Percentiles rank a stretch among this genome's conserved stretches.
Evolutionary conservation across 164 flowering plant species (phyloP).

Genomic region (Vitis labrusca): DNA sequence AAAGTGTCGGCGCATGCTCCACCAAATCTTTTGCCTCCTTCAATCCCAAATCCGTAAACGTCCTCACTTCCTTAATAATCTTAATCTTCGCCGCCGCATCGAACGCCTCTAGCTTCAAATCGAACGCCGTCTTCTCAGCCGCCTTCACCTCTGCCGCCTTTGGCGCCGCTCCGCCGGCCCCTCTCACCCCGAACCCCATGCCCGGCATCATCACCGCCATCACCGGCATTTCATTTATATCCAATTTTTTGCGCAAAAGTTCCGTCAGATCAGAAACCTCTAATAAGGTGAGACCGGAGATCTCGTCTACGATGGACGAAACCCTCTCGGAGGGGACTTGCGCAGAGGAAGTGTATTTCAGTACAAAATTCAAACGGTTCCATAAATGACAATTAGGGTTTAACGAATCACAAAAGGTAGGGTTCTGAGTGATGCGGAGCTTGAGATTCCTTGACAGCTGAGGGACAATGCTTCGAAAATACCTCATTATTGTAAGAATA

Average conservation of each 20-base stretch:
- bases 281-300: slow-evolving; percentile 59
- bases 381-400: not conserved
- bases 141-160: slow-evolving; percentile 57
- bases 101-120: slow-evolving; percentile 78
- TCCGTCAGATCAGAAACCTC: slow-evolving; percentile 76
- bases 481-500: slow-evolving; percentile 19
- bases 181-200: slow-evolving; percentile 50
- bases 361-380: not conserved
- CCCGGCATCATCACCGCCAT: slow-evolving; percentile 91
- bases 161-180: slow-evolving; percentile 37
- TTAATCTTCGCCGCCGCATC: slow-evolving; percentile 84
- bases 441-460: slow-evolving; percentile 2
- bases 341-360: not conserved
- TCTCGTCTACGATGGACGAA: slow-evolving; percentile 62
- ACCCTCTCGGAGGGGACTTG: slow-evolving; percentile 41
- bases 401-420: not conserved
- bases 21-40: slow-evolving; percentile 63
- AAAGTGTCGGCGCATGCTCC: slow-evolving; percentile 42
- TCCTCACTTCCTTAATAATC: slow-evolving; percentile 88
- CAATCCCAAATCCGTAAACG: slow-evolving; percentile 70
- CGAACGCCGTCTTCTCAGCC: slow-evolving; percentile 76
- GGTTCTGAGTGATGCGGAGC: slow-evolving; percentile 3
- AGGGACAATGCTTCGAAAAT: slow-evolving; percentile 12
- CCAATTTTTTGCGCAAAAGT: slow-evolving; percentile 57
- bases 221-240: slow-evolving; percentile 63